Percentiles rank a stretch among this genome's conserved stretches.
Conservation (phyloP, 1,284 basidiomycete species). For the Limonomyces culmigenus region DNA sequence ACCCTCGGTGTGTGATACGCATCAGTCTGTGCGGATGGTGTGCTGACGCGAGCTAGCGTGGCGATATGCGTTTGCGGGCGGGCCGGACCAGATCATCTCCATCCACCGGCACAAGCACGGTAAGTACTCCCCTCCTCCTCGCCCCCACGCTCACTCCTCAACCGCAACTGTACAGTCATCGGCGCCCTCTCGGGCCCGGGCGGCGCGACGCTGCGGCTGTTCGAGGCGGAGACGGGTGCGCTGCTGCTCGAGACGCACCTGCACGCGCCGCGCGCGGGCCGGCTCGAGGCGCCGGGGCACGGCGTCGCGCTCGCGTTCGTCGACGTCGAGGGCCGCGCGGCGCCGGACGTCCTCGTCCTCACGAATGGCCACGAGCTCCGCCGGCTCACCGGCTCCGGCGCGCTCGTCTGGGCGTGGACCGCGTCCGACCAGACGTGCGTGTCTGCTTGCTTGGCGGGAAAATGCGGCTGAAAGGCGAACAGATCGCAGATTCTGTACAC, state of each 20-base stretch:
- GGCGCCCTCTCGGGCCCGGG: constrained; percentile 63
- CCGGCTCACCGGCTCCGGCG: constrained; percentile 30
- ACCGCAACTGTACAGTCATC: constrained; percentile 27
- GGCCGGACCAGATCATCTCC: constrained; percentile 52
- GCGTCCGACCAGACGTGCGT: constrained; percentile 46
- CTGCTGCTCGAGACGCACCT: constrained; percentile 54
- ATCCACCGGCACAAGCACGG: constrained; percentile 47
- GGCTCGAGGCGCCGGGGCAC: constrained; percentile 30
- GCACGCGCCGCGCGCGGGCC: constrained; percentile 26
- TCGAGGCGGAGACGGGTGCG: constrained; percentile 49
- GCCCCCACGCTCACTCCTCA: constrained; percentile 2
- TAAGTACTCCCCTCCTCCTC: constrained; percentile 17
- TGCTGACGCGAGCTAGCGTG: constrained; percentile 39
- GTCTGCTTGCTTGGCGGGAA: background rate
- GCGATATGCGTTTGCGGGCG: constrained; percentile 57
- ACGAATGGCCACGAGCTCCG: constrained; percentile 43
- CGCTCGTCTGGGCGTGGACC: constrained; percentile 47
- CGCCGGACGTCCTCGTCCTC: constrained; percentile 29
- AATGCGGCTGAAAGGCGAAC: constrained; percentile 2
- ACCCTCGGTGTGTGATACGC: constrained; percentile 39
- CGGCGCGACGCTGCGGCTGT: constrained; percentile 53
- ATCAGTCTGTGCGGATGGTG: background rate
- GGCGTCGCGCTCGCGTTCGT: constrained; percentile 26
- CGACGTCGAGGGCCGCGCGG: constrained; percentile 14
- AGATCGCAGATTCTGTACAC: constrained; percentile 55